Evolutionary conservation across 495 filamentous ascomycete genomes (phyloP).

Genomic region (Penicillium chermesinum): DNA sequence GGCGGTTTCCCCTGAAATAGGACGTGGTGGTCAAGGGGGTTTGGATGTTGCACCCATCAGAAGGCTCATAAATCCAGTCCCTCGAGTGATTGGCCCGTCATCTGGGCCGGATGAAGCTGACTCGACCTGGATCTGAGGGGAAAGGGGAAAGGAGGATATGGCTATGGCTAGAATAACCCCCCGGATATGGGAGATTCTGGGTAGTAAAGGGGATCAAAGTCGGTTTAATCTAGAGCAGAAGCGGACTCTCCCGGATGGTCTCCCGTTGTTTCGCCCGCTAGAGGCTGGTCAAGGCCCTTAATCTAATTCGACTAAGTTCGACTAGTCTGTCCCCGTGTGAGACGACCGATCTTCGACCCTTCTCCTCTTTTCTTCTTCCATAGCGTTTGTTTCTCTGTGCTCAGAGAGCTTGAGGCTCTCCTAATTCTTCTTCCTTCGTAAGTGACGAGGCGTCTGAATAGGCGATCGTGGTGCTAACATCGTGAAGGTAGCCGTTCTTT

Average conservation of each 20-base stretch:
- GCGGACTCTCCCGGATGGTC: not conserved
- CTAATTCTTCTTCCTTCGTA: slow-evolving; percentile 1
- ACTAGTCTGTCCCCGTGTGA: not conserved
- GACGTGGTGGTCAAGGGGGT: not conserved
- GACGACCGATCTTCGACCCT: not conserved
- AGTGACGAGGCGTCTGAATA: not conserved
- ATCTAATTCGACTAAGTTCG: slow-evolving; percentile 1
- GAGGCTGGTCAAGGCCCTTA: not conserved
- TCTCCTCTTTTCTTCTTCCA: slow-evolving; percentile 12
- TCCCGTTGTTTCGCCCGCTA: not conserved
- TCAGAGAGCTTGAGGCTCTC: slow-evolving; percentile 25
- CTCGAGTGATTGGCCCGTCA: not conserved
- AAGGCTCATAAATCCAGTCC: not conserved
- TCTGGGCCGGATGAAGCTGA: too few relatives aligned
- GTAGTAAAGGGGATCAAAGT: too few relatives aligned
- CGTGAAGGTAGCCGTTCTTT: not conserved
- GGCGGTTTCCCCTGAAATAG: not conserved
- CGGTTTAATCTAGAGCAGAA: too few relatives aligned
- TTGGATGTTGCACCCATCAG: not conserved
- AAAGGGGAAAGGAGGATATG: not conserved
- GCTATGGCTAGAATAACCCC: too few relatives aligned
- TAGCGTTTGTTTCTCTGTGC: slow-evolving; percentile 7
- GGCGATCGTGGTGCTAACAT: not conserved
- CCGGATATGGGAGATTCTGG: too few relatives aligned
- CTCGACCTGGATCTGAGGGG: too few relatives aligned